Base-by-base conservation (phyloP, 208 protist species). In the Crithidia thermophila region DNA sequence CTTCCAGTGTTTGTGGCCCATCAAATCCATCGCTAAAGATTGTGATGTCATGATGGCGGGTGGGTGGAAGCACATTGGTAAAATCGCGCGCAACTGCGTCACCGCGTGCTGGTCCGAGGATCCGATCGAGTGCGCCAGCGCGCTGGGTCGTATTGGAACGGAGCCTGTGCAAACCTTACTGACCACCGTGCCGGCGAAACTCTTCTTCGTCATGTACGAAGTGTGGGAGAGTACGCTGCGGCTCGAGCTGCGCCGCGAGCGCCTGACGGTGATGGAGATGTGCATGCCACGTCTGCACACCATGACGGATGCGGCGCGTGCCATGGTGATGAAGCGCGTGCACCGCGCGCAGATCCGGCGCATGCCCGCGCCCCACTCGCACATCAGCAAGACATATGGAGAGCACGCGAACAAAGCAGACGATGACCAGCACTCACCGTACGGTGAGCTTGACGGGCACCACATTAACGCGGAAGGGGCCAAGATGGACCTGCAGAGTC, bases 221-320 rank as follows among this genome's bases (percentile, higher is more conserved):
- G 56, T 78, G 18, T 85, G 76, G 74, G 84, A 82, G 52, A 84
- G 74, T 31, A 82, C 84, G 37, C 75, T 85, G 58, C 84, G 77
- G 31, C 64, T 84, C 31, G 69, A 90, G 65, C 73, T 90, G 33
- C 77, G 84, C 5, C 67, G 63, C 4, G 84, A 90, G 67, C 79
- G 84, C 0, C 34, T 90, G 25, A 42, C 63, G 4, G 25, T 82
- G 10, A 50, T 84, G 27, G 60, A 79, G 53, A 21, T 56, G 27
- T 45, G 75, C 42, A 78, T 81, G 53, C 78, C 80, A 18, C 72
- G 67, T 37, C 43, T 90, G 52, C 77, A 86, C 62, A 76, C 74
- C 34, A 45, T 90, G 20, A 70, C 72, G 1, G 79, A 71, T 45
- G 43, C 71, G 1, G 73, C 77, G 4, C 69, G 77, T 33, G 27